Evolutionary conservation across 2,329 filamentous ascomycete species (phyloP), one percentile per base, ranked within the genome.

Genomic region (Cladosporium austrohemisphaericum): DNA sequence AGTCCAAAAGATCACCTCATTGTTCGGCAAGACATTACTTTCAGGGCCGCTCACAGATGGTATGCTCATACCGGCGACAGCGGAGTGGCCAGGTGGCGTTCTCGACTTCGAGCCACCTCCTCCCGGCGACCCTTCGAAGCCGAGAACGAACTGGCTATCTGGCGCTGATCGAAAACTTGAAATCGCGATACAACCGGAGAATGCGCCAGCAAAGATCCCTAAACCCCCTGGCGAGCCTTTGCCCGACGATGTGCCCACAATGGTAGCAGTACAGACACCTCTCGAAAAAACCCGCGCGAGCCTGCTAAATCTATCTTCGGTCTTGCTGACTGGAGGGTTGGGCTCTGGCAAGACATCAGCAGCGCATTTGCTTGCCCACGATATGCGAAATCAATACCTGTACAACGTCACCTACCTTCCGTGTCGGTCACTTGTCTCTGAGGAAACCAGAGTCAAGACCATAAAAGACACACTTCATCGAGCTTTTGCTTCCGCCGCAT

Each of bases 271-370:
- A 50, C 89, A 97, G 59, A 72, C 77, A 2, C 72, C 94, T 0
- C 77, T 95, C 22, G 75, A 79, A 5, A 83, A 88, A 57, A 75
- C 95, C 16, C 76, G 85, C 52, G 84, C 81, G 2, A 87, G 94
- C 58, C 73, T 98, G 3, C 81, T 84, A 1, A 87, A 95, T 58
- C 81, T 88, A 56, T 96, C 92, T 0, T 97, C 93, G 0, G 87
- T 96, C 1, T 75, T 98, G 19, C 69, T 98, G 35, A 94, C 90
- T 0, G 93, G 93, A 31, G 88, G 87, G 1, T 80, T 95, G 56
- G 93, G 93, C 0, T 85, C 91, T 18, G 93, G 93, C 20, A 98
- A 98, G 71, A 90, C 88, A 2, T 83, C 84, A 0, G 79, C 96
- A 22, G 81, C 87, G 3, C 86, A 87, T 54, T 75, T 88, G 20